These are phyloP conservation scores for Cyclostephanos tholiformis DNA, from an alignment of 108 stramenopile genomes.

Conservation along the genomic window DNA sequence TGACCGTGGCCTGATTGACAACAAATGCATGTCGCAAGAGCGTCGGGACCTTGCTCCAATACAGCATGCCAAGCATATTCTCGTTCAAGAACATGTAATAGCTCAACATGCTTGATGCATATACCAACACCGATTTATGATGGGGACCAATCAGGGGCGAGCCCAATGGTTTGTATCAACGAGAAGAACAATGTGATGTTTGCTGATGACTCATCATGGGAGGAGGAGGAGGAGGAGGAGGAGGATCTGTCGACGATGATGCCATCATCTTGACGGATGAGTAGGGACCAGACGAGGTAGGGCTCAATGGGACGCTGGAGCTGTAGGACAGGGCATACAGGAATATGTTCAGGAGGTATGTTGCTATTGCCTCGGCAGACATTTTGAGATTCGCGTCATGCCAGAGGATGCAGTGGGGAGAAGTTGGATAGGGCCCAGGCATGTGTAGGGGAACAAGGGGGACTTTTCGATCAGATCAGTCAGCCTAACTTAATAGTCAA, in stretches of 20 bases:
- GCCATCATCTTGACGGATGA: constrained; percentile 20
- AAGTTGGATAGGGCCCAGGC: too few relatives aligned
- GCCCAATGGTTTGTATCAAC: constrained; percentile 67
- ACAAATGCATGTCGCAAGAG: constrained; percentile 76
- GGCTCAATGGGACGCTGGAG: constrained; percentile 83
- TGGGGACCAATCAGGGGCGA: constrained; percentile 68
- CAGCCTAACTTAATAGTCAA: too few relatives aligned
- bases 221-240: constrained; percentile 4
- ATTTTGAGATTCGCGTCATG: too few relatives aligned
- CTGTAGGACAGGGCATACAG: constrained; percentile 77
- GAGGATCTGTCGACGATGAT: too few relatives aligned
- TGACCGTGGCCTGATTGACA: constrained; percentile 76
- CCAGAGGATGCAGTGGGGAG: too few relatives aligned
- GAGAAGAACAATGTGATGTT: constrained; percentile 76
- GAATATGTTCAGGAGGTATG: constrained; percentile 74
- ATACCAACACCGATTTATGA: constrained; percentile 57
- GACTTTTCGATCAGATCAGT: too few relatives aligned
- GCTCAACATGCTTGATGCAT: constrained; percentile 59
- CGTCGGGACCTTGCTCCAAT: constrained; percentile 75
- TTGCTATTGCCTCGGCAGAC: constrained; percentile 49
- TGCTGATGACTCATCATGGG: constrained; percentile 37
- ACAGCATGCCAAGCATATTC: constrained; percentile 50
- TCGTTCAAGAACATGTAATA: constrained; percentile 69
- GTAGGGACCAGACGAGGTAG: constrained; percentile 65
- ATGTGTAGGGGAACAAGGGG: too few relatives aligned